Evolutionary conservation across 495 filamentous ascomycete genomes (phyloP), one percentile per base, ranked within the genome.

Genomic region (Annulohypoxylon nitens): DNA sequence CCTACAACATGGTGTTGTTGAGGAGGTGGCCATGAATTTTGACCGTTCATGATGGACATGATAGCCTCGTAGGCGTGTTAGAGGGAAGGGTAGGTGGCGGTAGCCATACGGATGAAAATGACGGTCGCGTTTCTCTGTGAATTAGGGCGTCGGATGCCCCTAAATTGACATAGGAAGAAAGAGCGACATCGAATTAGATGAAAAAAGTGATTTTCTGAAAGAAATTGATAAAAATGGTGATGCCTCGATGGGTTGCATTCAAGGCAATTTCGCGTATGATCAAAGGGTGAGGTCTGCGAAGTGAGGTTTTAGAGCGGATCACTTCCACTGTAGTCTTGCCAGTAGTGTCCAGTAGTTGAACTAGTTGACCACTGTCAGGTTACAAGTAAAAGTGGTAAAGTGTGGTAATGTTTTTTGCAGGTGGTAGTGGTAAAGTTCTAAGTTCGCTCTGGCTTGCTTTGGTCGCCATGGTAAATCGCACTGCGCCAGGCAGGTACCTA

Each of bases 1-100:
- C 82, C 80, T 67, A 80, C 77, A 64, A 74, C 50, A 64, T 83
- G 79, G 62, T 71, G 59, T 54, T 76, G 59, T 43, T 73, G 70
- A 43, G 81, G 78, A 12, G 86, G 76, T 37, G 81, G 81, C 85
- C 86, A 86, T 77, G 73, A 71, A 66, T 81, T 76, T 75, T 84
- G 83, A 79, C 82, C 80, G 81, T 84, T 86, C 70, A 83, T 78
- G 78, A 85, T 82, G 76, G 86, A 84, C 82, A 85, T 86, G 69
- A 78, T 84, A 69, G 77, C 77, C 75, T 71, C 61, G 58, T 58
- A 57, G 75, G 73, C 70, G 67, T 76, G 73, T 77, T 81, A 78
- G 60, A 75, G 80, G 70, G 70, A 75, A 75, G 67, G 68, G 71
- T 45, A 61, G 75, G 70, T 75, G 76, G 72, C 69, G 74, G 80